Conservation (phyloP, 495 filamentous ascomycete species). For the Neurospora sp. region DNA sequence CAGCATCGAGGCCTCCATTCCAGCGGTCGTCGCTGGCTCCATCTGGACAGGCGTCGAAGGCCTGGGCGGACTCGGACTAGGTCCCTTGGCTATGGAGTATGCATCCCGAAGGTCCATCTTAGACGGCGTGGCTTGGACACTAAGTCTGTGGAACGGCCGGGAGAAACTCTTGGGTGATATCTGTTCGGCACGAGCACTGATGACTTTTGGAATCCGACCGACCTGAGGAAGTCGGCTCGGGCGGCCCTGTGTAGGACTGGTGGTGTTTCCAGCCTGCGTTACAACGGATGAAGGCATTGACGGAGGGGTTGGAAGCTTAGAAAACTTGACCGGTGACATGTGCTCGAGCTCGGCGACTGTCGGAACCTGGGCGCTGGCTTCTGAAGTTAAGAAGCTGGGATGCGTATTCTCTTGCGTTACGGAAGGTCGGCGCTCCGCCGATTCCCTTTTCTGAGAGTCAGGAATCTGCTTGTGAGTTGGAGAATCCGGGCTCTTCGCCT, state of each 20-base stretch:
- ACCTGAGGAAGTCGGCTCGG: constrained; percentile 60
- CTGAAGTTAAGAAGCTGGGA: neutral
- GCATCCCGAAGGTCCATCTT: constrained; percentile 18
- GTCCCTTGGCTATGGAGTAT: constrained; percentile 37
- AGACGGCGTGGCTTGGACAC: constrained; percentile 13
- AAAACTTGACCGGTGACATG: neutral
- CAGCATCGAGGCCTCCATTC: constrained; percentile 12
- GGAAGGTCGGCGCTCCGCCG: constrained; percentile 3
- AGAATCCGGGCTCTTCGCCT: constrained; percentile 33
- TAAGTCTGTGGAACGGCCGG: constrained; percentile 44
- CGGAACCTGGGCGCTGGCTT: neutral
- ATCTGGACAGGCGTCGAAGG: constrained; percentile 25
- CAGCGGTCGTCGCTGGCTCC: constrained; percentile 11
- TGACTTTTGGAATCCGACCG: constrained; percentile 81
- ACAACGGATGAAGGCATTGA: neutral
- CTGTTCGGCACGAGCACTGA: constrained; percentile 61
- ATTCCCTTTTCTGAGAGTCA: neutral
- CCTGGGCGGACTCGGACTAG: constrained; percentile 36
- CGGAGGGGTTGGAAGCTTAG: neutral
- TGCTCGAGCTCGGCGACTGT: neutral
- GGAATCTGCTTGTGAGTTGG: neutral
- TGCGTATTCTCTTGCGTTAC: neutral
- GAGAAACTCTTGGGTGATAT: constrained; percentile 78
- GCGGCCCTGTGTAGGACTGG: constrained; percentile 13
- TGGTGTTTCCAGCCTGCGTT: neutral